Evolutionary conservation across 192 early-diverging fungal species (phyloP), one percentile per base, ranked within the genome.

Genomic region (Coemansia sp.): DNA sequence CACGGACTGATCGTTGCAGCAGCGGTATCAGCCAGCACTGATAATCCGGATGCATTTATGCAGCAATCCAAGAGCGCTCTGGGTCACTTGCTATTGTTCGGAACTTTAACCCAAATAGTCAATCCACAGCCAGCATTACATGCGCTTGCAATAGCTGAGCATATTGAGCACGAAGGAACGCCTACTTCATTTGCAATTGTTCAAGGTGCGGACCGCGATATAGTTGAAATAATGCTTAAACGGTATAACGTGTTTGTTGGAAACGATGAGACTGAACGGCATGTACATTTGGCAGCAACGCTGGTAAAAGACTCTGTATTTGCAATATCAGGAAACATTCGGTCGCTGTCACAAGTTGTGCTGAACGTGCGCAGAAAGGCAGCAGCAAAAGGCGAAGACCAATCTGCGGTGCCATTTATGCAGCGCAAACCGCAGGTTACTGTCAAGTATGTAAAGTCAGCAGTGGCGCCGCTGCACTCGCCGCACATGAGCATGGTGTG

Each of bases 1-100:
- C 94, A 95, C 66, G 95, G 95, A 42, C 85, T 96, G 59, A 86
- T 94, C 57, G 85, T 92, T 21, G 93, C 94, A 1, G 89, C 93
- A 14, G 95, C 93, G 31, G 89, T 95, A 68, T 86, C 94, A 0
- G 65, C 90, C 8, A 89, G 92, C 21, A 68, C 84, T 31, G 88
- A 88, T 20, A 86, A 89, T 51, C 84, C 90, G 10, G 25, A 57
- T 19, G 63, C 89, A 91, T 94, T 94, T 72, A 36, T 89, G 51
- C 70, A 69, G 29, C 92, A 91, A 66, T 87, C 90, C 19, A 82
- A 87, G 72, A 92, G 89, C 66, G 93, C 93, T 0, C 84, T 97
- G 10, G 86, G 88, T 19, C 82, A 93, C 25, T 68, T 97, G 54
- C 91, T 93, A 69, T 91, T 91, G 80, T 86, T 94, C 56, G 94